Base-by-base conservation (phyloP, 768 basidiomycete genomes). In the Suillus placidus region DNA sequence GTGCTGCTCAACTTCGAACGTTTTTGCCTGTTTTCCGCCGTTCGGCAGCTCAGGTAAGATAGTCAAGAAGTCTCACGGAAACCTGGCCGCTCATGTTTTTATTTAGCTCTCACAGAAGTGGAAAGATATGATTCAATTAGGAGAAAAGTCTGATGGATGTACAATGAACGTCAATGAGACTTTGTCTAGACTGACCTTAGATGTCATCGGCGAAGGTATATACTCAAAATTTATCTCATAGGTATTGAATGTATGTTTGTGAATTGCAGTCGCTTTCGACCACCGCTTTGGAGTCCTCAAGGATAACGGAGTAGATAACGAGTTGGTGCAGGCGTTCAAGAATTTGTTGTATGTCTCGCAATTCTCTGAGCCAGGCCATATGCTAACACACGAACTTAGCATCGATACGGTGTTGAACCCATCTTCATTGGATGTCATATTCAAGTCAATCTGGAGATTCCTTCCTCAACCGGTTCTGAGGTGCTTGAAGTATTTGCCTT, bases 171-270 rank as follows among this genome's bases (percentile, higher is more conserved):
- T 76, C n/a, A 52, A 43, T 13, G 30, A 60, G 54, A 69, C 70
- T 71, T 62, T 76, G 37, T 66, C 71, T 2, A 62, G 69, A 20
- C 60, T 71, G 62, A 74, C 75, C 9, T 61, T 76, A 23, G 76
- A 76, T 63, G 70, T 71, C 42, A 72, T 76, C n/a, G 75, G 75
- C 20, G 71, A 69, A 64, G 65, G 75, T 76, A 16, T n/a, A 61
- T 40, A n/a, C 40, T 38, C 23, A 14, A 23, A 49, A 37, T n/a
- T 30, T 43, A n/a, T 23, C 60, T 13, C 18, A 13, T n/a, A 47
- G 20, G 34, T 26, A 8, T 55, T 42, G 12, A 16, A 34, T 14
- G 8, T 20, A 56, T 55, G 38, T 40, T 63, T n/a, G 40, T 14
- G 35, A 9, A 35, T 43, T 52, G 12, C 58, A 73, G 72, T 62